phyloP scores from a whole-genome alignment of 331 rosid genomes.

The Malus hybrid region DNA sequence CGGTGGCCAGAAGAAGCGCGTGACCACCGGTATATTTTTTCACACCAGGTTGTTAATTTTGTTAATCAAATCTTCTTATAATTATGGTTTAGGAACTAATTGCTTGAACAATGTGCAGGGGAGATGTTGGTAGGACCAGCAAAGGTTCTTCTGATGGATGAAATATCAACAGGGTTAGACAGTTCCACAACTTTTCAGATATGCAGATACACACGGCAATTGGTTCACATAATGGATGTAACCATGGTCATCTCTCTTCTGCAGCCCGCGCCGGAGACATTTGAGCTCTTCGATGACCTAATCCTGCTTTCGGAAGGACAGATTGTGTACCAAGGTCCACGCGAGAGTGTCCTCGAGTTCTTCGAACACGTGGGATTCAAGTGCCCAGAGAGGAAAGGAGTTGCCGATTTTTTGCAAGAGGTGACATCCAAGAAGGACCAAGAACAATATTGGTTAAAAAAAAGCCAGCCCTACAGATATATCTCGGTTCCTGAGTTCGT shows the following conservation, averaged over 20 bases:
- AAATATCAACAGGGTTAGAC: constrained; percentile 40
- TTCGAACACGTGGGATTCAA: constrained; percentile 35
- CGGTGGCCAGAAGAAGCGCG: constrained; percentile 44
- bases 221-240: constrained; percentile 37
- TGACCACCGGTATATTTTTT: constrained; percentile 25
- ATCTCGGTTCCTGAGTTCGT: constrained; percentile 41
- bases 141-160: constrained; percentile 42
- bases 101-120: constrained; percentile 19
- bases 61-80: background rate
- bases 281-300: constrained; percentile 33
- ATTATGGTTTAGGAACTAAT: background rate
- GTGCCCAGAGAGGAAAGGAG: constrained; percentile 45
- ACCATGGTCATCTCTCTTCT: constrained; percentile 33
- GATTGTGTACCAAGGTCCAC: constrained; percentile 36
- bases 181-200: constrained; percentile 46
- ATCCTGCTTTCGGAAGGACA: constrained; percentile 38
- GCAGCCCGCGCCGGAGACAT: constrained; percentile 43
- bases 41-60: background rate
- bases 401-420: constrained; percentile 43
- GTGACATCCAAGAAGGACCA: constrained; percentile 66
- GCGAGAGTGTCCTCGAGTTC: constrained; percentile 29
- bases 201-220: constrained; percentile 37
- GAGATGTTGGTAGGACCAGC: constrained; percentile 49
- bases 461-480: constrained; percentile 26
- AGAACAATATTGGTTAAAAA: constrained; percentile 48